These are phyloP conservation scores for Perilla frutescens DNA, from an alignment of 257 asterid genomes.

Conservation along the genomic window DNA sequence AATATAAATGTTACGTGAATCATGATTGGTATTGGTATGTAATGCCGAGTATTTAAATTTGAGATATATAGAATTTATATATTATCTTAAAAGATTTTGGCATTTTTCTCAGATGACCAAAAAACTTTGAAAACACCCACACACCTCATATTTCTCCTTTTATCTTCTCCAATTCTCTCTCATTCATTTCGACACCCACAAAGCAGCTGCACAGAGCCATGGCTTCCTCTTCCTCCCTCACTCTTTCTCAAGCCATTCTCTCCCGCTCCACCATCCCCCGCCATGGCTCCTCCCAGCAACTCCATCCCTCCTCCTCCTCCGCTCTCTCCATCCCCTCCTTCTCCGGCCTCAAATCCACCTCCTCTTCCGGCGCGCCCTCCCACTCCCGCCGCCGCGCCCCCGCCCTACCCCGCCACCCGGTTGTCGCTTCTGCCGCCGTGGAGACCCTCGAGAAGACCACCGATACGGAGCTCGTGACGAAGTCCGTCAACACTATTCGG, in stretches of 20 bases:
- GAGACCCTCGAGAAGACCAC: constrained; percentile 71
- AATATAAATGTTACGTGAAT: too few species aligned
- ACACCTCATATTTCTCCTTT: constrained; percentile 34
- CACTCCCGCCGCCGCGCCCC: constrained; percentile 47
- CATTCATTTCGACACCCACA: constrained; percentile 31
- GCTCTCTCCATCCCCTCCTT: constrained; percentile 52
- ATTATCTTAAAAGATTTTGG: constrained; percentile 5
- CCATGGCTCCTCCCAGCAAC: constrained; percentile 57
- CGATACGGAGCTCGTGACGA: constrained; percentile 69
- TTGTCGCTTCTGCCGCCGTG: constrained; percentile 67
- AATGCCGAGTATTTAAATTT: too few species aligned
- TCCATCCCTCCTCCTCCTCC: constrained; percentile 36
- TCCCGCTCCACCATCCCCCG: constrained; percentile 66
- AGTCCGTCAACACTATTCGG: constrained; percentile 81
- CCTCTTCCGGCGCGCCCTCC: constrained; percentile 39
- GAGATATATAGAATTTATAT: too few species aligned
- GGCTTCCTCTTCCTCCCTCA: constrained; percentile 90
- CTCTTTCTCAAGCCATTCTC: constrained; percentile 89
- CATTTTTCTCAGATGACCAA: constrained; percentile 22
- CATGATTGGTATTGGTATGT: too few species aligned
- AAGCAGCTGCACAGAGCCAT: constrained; percentile 45
- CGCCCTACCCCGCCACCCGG: constrained; percentile 34
- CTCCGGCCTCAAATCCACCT: constrained; percentile 64
- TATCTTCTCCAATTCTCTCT: constrained; percentile 23
- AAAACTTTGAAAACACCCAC: constrained; percentile 16